Evolutionary conservation across 2,329 filamentous ascomycete species (phyloP).

Genomic region (Trichophyton benhamiae): DNA sequence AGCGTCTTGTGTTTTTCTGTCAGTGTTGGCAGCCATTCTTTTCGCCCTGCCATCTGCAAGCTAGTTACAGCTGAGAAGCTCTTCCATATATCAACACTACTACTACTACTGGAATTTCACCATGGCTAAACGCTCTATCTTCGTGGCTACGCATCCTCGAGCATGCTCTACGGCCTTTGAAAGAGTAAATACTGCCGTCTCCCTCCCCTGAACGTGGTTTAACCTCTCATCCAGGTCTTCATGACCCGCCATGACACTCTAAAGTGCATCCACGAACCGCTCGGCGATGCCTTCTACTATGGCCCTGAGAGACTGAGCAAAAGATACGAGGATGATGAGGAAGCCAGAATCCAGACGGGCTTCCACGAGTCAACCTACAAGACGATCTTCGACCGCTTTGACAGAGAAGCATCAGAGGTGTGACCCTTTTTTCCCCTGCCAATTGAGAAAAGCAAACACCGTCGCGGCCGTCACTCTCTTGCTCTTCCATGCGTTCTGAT

Average conservation of each 20-base stretch:
- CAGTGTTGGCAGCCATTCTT: not conserved
- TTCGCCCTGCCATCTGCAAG: not conserved
- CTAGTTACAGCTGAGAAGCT: not conserved
- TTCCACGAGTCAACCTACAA: constrained; percentile 35
- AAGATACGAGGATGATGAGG: constrained; percentile 62
- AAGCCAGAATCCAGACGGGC: constrained; percentile 31
- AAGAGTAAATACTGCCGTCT: constrained; percentile 45
- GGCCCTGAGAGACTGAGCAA: constrained; percentile 76
- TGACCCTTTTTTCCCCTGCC: constrained; percentile 27
- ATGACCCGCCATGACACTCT: constrained; percentile 82
- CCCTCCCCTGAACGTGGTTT: not conserved
- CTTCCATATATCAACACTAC: not conserved
- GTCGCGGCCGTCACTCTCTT: constrained; percentile 8
- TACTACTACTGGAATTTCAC: not conserved
- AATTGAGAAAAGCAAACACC: constrained; percentile 9
- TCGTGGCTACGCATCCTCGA: constrained; percentile 84
- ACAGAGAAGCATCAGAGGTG: constrained; percentile 62
- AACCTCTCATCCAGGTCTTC: constrained; percentile 55
- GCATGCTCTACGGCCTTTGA: constrained; percentile 97
- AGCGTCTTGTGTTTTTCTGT: not conserved
- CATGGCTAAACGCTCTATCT: constrained; percentile 49
- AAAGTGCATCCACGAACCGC: constrained; percentile 83
- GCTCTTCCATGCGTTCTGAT: constrained; percentile 16
- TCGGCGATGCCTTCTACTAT: constrained; percentile 93
- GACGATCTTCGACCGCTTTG: constrained; percentile 64